These are phyloP conservation scores for Lactarius psammicola DNA, from an alignment of 768 basidiomycete species.

Conservation along the genomic window DNA sequence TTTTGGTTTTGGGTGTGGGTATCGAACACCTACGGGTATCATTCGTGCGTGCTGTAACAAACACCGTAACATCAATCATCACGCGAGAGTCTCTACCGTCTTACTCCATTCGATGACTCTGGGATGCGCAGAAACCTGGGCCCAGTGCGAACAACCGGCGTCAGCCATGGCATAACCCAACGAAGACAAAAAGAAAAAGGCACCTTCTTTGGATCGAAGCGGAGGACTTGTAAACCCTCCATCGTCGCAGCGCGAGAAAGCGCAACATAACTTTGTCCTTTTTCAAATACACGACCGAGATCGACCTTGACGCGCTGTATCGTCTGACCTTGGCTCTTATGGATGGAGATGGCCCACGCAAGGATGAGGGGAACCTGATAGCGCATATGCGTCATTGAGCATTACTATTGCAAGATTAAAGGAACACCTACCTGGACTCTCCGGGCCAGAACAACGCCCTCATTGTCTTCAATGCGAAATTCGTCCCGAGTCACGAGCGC, in stretches of 20 bases:
- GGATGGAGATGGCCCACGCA: constrained; percentile 76
- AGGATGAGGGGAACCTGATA: constrained; percentile 69
- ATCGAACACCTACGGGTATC: constrained; percentile 8
- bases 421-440: constrained; percentile 41
- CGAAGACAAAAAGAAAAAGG: background rate
- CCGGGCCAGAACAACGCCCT: constrained; percentile 49
- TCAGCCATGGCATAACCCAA: background rate
- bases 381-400: background rate
- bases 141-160: background rate
- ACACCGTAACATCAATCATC: background rate
- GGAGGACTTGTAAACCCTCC: constrained; percentile 53
- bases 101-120: constrained; percentile 47
- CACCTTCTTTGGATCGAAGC: constrained; percentile 54
- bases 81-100: constrained; percentile 30
- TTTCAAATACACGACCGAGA: constrained; percentile 63
- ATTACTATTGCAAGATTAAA: background rate
- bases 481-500: constrained; percentile 53
- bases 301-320: constrained; percentile 64
- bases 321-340: constrained; percentile 77
- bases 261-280: constrained; percentile 52
- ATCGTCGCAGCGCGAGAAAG: constrained; percentile 53
- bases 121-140: constrained; percentile 44
- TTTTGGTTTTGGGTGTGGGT: background rate
- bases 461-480: constrained; percentile 52
- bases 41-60: background rate